These are phyloP conservation scores for Ustilago lituana DNA, from an alignment of 1,284 basidiomycete species.

Conservation along the genomic window DNA sequence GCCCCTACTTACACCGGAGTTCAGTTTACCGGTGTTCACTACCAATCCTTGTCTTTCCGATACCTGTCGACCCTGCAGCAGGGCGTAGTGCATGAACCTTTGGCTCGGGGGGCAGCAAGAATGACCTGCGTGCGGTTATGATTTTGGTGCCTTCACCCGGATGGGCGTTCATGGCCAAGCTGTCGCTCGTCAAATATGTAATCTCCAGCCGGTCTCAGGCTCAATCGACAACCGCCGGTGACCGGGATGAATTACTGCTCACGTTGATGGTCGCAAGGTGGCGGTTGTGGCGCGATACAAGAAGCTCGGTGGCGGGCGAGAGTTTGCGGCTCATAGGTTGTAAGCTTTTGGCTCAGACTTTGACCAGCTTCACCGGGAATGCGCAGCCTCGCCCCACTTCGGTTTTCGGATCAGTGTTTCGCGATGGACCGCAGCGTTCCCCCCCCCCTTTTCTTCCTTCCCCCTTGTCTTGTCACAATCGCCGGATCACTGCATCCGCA, in stretches of 20 bases:
- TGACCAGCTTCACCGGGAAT: constrained; percentile 17
- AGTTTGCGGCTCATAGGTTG: not conserved
- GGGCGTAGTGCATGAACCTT: no score
- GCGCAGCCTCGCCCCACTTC: constrained; percentile 17
- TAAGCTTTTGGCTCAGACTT: constrained; percentile 18
- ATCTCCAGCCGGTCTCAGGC: no score
- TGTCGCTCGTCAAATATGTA: no score
- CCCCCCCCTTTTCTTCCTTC: not conserved
- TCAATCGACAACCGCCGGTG: no score
- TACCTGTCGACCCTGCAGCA: no score
- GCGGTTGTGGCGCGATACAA: constrained; percentile 15
- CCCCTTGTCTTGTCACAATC: not conserved
- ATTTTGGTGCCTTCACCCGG: no score
- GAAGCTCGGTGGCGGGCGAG: constrained; percentile 10
- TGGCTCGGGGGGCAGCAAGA: no score
- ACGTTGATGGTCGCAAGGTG: not conserved
- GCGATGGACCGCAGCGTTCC: not conserved
- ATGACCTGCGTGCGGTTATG: no score
- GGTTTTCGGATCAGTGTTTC: not conserved
- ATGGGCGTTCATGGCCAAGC: no score
- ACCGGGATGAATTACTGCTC: no score
- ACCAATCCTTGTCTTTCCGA: no score
- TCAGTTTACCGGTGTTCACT: constrained; percentile 15
- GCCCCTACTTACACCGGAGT: constrained; percentile 13
- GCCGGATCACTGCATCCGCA: constrained; percentile 1